Evolutionary conservation across 2,329 filamentous ascomycete genomes (phyloP).

Genomic region (Escovopsis sp.): DNA sequence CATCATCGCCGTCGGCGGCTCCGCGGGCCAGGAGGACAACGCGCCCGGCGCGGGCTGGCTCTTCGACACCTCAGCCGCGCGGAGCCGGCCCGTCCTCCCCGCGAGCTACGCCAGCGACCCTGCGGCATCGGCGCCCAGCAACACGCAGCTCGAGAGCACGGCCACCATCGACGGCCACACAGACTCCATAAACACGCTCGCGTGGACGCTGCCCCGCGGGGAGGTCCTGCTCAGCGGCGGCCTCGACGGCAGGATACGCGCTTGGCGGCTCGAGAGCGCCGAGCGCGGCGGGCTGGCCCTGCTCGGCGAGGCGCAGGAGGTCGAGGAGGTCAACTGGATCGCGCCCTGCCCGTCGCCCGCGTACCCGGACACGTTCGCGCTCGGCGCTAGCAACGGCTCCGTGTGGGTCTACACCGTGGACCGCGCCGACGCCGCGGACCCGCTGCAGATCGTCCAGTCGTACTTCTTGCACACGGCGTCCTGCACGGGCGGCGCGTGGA

Average conservation of each 20-base stretch:
- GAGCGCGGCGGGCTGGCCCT: constrained; percentile 38
- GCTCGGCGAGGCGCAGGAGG: constrained; percentile 69
- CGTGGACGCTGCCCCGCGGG: constrained; percentile 71
- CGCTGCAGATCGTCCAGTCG: constrained; percentile 72
- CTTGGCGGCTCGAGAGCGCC: constrained; percentile 42
- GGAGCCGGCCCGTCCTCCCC: constrained; percentile 54
- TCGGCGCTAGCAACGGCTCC: constrained; percentile 80
- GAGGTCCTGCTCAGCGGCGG: constrained; percentile 79
- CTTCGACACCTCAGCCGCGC: constrained; percentile 56
- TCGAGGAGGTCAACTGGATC: constrained; percentile 92
- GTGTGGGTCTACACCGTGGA: constrained; percentile 95
- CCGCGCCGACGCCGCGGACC: constrained; percentile 37
- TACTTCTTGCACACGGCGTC: constrained; percentile 82
- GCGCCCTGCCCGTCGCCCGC: constrained; percentile 54
- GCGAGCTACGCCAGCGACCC: constrained; percentile 56
- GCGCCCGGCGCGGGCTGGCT: constrained; percentile 71
- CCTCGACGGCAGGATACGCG: constrained; percentile 68
- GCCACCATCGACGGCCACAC: constrained; percentile 77
- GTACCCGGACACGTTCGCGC: constrained; percentile 67
- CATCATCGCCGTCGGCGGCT: constrained; percentile 76
- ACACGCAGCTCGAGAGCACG: constrained; percentile 47
- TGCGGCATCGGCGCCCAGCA: constrained; percentile 31
- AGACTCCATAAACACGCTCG: constrained; percentile 76
- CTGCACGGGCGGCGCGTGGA: constrained; percentile 86
- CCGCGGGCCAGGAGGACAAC: constrained; percentile 42